Evolutionary conservation across 2,329 filamentous ascomycete genomes (phyloP), one percentile per base, ranked within the genome.

Genomic region (Xenoacremonium recifei): DNA sequence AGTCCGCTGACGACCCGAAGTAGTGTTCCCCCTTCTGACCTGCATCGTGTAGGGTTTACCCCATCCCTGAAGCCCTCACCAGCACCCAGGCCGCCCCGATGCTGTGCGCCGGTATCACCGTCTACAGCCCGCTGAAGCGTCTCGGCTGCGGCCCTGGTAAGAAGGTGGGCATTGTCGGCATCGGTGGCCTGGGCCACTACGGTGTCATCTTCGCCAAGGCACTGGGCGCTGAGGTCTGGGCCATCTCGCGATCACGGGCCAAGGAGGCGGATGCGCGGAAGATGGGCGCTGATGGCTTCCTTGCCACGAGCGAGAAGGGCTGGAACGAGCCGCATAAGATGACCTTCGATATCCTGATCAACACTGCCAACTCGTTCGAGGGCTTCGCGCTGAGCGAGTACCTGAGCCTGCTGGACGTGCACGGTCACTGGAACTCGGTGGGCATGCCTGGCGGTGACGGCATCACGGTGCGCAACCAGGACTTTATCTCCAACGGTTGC

Each of bases 71-170:
- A 21, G 79, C 73, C 39, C 76, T 95, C 34, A 57, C 72, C 9
- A 78, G 74, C 51, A 65, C 69, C 41, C 67, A 83, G 37, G 87
- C 84, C 1, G 89, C 87, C 2, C 87, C 86, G 9, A 89, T 91
- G 85, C 76, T 93, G 53, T 95, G 89, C 66, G 89, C 87, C 30
- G 89, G 89, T 49, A 75, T 95, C 51, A 95, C 89, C 4, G 82
- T 82, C 45, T 95, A 83, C 70, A 85, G 80, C 46, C 89, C 89
- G 2, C 75, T 95, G 12, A 83, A 87, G 50, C 79, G 88, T 36
- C 83, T 90, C 58, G 86, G 86, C 17, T 77, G 78, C 45, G 86
- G 86, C 0, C 85, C 85, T 1, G 88, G 89, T 48, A 89, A 87
- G 73, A 89, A 88, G 70, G 81, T 90, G 17, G 87, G 78, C 27